phyloP scores from a whole-genome alignment of 1,139 yeast genomes.

The Nadsonia commutata region DNA sequence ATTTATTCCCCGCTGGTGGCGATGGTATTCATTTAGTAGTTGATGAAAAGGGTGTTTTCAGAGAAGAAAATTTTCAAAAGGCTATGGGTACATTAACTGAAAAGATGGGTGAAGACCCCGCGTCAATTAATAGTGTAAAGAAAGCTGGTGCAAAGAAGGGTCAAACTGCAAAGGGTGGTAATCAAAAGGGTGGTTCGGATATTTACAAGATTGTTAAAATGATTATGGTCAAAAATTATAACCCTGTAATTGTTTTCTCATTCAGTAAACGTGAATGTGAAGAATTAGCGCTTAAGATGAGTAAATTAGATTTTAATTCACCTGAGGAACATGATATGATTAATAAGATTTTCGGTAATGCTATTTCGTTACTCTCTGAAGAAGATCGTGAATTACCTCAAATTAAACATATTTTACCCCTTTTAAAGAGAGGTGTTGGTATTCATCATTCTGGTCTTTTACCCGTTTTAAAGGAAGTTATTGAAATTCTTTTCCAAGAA shows the following conservation, averaged over 20 bases:
- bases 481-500: slow-evolving; percentile 92
- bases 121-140: slow-evolving; percentile 23
- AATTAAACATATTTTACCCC: slow-evolving; percentile 76
- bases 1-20: slow-evolving; percentile 92
- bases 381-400: slow-evolving; percentile 88
- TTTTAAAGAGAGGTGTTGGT: slow-evolving; percentile 89
- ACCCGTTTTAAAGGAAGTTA: slow-evolving; percentile 91
- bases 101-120: slow-evolving; percentile 71
- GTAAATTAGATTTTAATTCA: slow-evolving; percentile 81
- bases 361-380: slow-evolving; percentile 75
- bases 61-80: slow-evolving; percentile 95
- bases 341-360: slow-evolving; percentile 77
- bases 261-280: slow-evolving; percentile 96
- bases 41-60: slow-evolving; percentile 88
- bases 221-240: slow-evolving; percentile 91
- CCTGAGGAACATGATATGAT: slow-evolving; percentile 87
- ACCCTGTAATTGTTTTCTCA: slow-evolving; percentile 95
- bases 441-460: slow-evolving; percentile 94
- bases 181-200: slow-evolving; percentile 57
- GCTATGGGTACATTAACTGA: slow-evolving; percentile 93
- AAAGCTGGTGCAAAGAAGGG: slow-evolving; percentile 49
- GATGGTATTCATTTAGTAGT: slow-evolving; percentile 95
- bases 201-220: slow-evolving; percentile 93
- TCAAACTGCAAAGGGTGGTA: slow-evolving; percentile 43
- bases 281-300: slow-evolving; percentile 82